Percentiles rank a stretch among this genome's conserved stretches.
Conservation (phyloP, 352 stramenopile species). For the Pythium folliculosum region DNA sequence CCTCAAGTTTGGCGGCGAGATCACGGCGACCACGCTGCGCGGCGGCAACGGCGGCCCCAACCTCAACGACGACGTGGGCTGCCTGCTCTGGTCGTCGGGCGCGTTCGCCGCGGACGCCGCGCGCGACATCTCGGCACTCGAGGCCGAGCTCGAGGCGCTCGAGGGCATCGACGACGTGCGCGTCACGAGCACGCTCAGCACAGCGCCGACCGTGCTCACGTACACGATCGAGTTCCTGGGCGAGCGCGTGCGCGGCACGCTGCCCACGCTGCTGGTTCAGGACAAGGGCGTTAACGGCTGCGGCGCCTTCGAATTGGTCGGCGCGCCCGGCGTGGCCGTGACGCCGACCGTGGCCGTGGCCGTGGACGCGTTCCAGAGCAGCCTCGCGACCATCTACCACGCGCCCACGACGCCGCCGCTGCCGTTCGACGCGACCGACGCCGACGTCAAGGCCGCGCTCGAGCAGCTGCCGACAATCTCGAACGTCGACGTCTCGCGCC, state of each 20-base stretch:
- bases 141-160: constrained; percentile 70
- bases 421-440: constrained; percentile 86
- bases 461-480: constrained; percentile 88
- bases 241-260: constrained; percentile 83
- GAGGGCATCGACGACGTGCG: constrained; percentile 74
- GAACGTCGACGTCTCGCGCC: constrained; percentile 87
- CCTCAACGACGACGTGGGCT: constrained; percentile 77
- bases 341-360: constrained; percentile 2
- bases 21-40: constrained; percentile 77
- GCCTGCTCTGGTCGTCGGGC: constrained; percentile 75
- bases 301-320: constrained; percentile 62
- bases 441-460: constrained; percentile 92
- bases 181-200: constrained; percentile 51
- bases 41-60: constrained; percentile 68
- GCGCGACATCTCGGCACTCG: constrained; percentile 52
- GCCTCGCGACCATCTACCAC: constrained; percentile 87
- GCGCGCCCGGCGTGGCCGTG: constrained; percentile 9
- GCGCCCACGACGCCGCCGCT: constrained; percentile 90
- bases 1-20: constrained; percentile 89
- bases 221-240: constrained; percentile 95
- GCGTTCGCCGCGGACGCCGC: constrained; percentile 34
- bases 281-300: constrained; percentile 94
- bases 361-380: constrained; percentile 43
- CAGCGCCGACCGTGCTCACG: constrained; percentile 55
- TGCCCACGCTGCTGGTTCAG: constrained; percentile 83